These are phyloP conservation scores for Datisca glomerata DNA, from an alignment of 306 rosid species.

Conservation along the genomic window DNA sequence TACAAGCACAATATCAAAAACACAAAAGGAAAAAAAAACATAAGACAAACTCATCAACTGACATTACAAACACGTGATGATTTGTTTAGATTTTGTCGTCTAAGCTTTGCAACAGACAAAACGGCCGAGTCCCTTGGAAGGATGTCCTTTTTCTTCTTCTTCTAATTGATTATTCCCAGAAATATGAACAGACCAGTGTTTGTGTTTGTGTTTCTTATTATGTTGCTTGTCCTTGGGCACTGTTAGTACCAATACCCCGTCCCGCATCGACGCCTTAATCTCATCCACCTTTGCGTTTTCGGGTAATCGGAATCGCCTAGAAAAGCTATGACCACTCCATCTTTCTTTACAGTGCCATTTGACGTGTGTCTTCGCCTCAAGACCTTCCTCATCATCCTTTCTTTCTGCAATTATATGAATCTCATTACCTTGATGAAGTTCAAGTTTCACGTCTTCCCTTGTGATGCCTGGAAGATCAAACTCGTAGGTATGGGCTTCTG, in stretches of 20 bases:
- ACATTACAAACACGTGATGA: too few species aligned
- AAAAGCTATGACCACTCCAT: conserved; percentile 13
- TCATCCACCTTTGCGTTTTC: conserved; percentile 42
- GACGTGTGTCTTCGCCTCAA: conserved; percentile 15
- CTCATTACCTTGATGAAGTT: conserved; percentile 25
- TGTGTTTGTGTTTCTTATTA: conserved; percentile 21
- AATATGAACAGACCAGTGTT: conserved; percentile 17
- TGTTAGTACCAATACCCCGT: conserved; percentile 34
- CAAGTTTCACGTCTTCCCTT: conserved; percentile 45
- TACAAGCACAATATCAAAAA: too few species aligned
- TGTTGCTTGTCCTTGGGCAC: conserved; percentile 30
- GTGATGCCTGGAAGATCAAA: conserved; percentile 44
- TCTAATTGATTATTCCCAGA: conserved; percentile 18
- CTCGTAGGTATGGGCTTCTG: conserved; percentile 29
- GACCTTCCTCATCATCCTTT: conserved; percentile 10
- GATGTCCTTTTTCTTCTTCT: conserved; percentile 12
- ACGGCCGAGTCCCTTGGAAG: conserved; percentile 34
- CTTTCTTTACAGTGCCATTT: conserved; percentile 60
- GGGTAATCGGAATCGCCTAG: conserved; percentile 40
- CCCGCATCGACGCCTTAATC: conserved; percentile 36
- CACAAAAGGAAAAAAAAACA: too few species aligned
- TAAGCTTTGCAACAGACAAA: conserved; percentile 52
- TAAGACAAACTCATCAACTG: too few species aligned
- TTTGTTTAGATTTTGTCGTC: too few species aligned
- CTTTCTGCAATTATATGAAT: conserved; percentile 37